Base-by-base conservation (phyloP, 2,329 filamentous ascomycete genomes). In the Emydomyces testavorans region DNA sequence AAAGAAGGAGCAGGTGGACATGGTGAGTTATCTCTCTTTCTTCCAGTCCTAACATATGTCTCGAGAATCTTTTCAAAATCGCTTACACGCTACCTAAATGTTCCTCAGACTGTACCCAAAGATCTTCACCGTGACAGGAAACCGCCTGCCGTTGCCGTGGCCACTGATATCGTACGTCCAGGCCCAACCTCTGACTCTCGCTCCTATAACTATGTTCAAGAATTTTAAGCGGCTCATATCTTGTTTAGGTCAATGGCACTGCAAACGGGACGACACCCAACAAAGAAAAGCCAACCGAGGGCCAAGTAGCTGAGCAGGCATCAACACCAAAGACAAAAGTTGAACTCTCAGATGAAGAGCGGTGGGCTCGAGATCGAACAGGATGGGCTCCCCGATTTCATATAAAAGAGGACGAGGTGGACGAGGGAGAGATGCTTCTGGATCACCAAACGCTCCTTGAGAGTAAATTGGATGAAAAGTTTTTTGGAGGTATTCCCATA, bases 341-440 rank as follows among this genome's bases (percentile, higher is more conserved):
- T 48, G 65, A 68, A 20, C 68, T 73, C 45, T 70, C 73, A 32
- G 72, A 75, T 50, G 76, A 77, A 53, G 73, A 78, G 46, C 69
- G 71, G 76, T 60, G 77, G 71, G 53, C 67, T 60, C 57, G 74
- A 71, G 64, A 75, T 67, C 57, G 74, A 66, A 86, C 88, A 4
- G 92, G 92, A 43, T 96, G 92, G 92, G 81, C 85, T 11, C 92
- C 92, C 34, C 79, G 79, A 53, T 88, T 95, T 62, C 87, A 87
- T 65, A 61, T 57, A 18, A 68, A 66, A 3, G 56, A 62, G 11
- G 67, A 82, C 35, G 70, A 74, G 34, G 72, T 77, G 24, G 74
- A 72, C 42, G 70, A 71, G 34, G 70, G 70, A 10, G 80, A 83
- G 50, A 87, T 79, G 51, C 64, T 94, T 59, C 74, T 92, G 32